Base-by-base conservation (phyloP, 805 yeast genomes). In the Clavispora phyllophila region DNA sequence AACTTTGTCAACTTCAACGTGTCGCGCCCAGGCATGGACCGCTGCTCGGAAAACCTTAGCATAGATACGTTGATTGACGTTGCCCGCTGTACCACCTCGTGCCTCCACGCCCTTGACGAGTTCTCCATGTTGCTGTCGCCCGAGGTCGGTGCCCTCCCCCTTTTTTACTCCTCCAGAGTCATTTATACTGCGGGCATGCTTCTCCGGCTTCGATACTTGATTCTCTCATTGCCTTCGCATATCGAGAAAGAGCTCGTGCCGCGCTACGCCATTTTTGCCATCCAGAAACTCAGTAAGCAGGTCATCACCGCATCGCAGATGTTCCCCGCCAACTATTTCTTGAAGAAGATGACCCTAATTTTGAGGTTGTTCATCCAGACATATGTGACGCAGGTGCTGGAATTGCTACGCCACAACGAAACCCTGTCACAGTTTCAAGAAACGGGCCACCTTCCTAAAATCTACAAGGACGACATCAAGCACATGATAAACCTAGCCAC, bases 101-200 rank as follows among this genome's bases (percentile, higher is more conserved):
- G 83, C 60, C 60, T 76, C 31, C 62, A 63, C 37, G 71, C 81
- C 2, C 63, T 79, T 44, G 70, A 69, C 40, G 76, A 70, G 53
- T 80, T 69, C 58, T 65, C 66, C 47, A 64, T 61, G 56, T 61
- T 77, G 44, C 50, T 70, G 2, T 64, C 66, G 5, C 70, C 64
- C n/a, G 64, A 69, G n/a, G 64, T 82, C 17, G 75, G 83, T 0
- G 60, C 73, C 2, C 65, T 78, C 44, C 90, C 90, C 4, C 60
- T 81, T 34, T 72, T 77, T 42, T 78, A 75, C 48, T 71, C 73
- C 25, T 66, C 83, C 2, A 66, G 87, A 49, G 65, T 80, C 28
- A 70, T 81, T n/a, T 81, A 81, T 53, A 78, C 83, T 0, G 78
- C 82, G 0, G 88, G 87, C 7, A 73, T 81, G 72, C 63, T 82